phyloP scores from a whole-genome alignment of 2,329 filamentous ascomycete genomes.

The Ophiostoma ips region DNA sequence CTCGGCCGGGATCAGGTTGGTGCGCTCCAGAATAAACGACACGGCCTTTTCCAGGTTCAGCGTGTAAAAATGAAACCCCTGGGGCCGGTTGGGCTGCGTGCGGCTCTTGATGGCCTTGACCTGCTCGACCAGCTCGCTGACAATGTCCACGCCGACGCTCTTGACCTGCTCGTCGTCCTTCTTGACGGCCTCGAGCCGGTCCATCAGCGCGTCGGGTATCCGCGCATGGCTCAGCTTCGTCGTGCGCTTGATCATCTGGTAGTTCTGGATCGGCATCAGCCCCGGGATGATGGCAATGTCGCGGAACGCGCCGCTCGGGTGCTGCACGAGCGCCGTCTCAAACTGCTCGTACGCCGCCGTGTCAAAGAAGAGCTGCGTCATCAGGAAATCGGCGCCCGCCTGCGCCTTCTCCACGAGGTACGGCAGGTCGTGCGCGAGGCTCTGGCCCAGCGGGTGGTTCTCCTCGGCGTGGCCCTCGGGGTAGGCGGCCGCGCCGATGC shows the following conservation, averaged over 20 bases:
- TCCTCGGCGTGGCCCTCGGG: constrained; percentile 92
- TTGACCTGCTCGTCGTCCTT: constrained; percentile 74
- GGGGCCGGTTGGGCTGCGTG: constrained; percentile 36
- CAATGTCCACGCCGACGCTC: constrained; percentile 63
- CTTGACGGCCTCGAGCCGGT: constrained; percentile 57
- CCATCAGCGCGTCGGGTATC: constrained; percentile 57
- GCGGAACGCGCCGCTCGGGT: constrained; percentile 76
- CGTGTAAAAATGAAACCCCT: constrained; percentile 95
- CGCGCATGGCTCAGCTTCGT: constrained; percentile 88
- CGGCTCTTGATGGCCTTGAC: constrained; percentile 50
- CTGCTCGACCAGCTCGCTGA: constrained; percentile 70
- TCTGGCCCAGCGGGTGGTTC: constrained; percentile 58
- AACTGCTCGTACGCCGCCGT: constrained; percentile 68
- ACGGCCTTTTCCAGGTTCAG: constrained; percentile 94
- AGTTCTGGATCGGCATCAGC: constrained; percentile 95
- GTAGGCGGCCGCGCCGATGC: constrained; percentile 85
- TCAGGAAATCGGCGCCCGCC: constrained; percentile 92
- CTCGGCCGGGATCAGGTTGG: constrained; percentile 56
- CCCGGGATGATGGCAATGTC: constrained; percentile 83
- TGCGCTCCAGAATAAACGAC: constrained; percentile 78
- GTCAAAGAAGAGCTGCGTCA: constrained; percentile 97
- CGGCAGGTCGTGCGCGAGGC: constrained; percentile 66
- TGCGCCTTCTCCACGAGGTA: constrained; percentile 81
- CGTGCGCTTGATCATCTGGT: constrained; percentile 85
- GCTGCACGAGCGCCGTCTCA: constrained; percentile 60